Evolutionary conservation across 2,329 filamentous ascomycete species (phyloP).

Genomic region (Ciborinia camelliae): DNA sequence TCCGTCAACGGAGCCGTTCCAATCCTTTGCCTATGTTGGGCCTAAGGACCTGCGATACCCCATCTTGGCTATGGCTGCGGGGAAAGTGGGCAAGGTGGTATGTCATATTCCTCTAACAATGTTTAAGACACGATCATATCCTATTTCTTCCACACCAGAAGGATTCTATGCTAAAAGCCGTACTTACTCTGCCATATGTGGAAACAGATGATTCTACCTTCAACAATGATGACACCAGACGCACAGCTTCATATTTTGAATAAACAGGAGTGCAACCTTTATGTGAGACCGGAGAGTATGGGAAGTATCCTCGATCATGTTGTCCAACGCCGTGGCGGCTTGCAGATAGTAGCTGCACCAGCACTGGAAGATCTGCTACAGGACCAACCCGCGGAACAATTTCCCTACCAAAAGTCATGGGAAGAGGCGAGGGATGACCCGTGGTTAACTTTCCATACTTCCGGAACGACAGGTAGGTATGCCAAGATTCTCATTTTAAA

Average conservation of each 20-base stretch:
- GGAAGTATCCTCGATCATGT: background rate
- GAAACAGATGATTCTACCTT: slow-evolving; percentile 10
- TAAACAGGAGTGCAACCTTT: background rate
- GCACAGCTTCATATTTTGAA: background rate
- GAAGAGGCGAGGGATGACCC: slow-evolving; percentile 13
- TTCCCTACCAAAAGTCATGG: slow-evolving; percentile 3
- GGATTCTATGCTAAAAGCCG: no score
- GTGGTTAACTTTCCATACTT: slow-evolving; percentile 20
- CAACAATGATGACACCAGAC: slow-evolving; percentile 2
- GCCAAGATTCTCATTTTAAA: background rate
- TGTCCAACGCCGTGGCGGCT: background rate
- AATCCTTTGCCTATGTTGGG: slow-evolving; percentile 3
- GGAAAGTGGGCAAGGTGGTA: background rate
- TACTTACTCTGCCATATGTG: background rate
- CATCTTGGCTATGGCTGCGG: slow-evolving; percentile 14
- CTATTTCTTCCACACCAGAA: no score
- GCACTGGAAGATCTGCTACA: slow-evolving; percentile 5
- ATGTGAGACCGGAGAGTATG: slow-evolving; percentile 6
- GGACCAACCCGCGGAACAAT: background rate
- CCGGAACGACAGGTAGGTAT: slow-evolving; percentile 17
- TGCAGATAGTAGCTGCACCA: background rate
- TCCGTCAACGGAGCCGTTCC: background rate
- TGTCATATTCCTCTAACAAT: background rate
- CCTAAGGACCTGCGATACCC: slow-evolving; percentile 6
- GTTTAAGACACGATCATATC: no score